These are phyloP conservation scores for Paramecium tetraurelia DNA, from an alignment of 73 alveolate species.

Conservation along the genomic window DNA sequence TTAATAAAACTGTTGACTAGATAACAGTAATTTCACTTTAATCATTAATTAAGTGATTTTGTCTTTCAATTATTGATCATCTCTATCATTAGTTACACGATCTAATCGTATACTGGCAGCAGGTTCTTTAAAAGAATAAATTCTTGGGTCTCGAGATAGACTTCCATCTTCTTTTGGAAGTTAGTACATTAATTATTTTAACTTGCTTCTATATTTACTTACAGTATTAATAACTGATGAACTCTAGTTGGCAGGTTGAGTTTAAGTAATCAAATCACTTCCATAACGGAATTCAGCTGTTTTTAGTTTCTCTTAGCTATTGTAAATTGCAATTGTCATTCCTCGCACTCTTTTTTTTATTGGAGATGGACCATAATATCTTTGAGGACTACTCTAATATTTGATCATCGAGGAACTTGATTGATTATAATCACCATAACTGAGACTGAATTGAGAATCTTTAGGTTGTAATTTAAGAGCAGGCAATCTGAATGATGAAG, in stretches of 20 bases:
- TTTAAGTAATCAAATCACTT: neutral
- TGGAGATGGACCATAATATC: neutral
- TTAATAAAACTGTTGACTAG: neutral
- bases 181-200: conserved; percentile 4
- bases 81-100: neutral
- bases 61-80: neutral
- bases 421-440: neutral
- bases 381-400: conserved; percentile 21
- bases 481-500: conserved; percentile 34
- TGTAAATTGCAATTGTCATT: conserved; percentile 17
- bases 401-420: conserved; percentile 15
- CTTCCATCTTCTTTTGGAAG: neutral
- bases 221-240: neutral
- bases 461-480: neutral
- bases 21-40: neutral
- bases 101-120: conserved; percentile 34
- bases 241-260: neutral
- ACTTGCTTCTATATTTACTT: conserved; percentile 9
- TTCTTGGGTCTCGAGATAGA: conserved; percentile 30
- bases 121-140: conserved; percentile 37
- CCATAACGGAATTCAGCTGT: conserved; percentile 16
- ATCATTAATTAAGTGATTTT: neutral
- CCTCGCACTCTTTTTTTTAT: conserved; percentile 26
- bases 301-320: conserved; percentile 24
- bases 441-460: neutral